These are phyloP conservation scores for Colletotrichum sojae DNA, from an alignment of 2,329 filamentous ascomycete species.

Conservation along the genomic window DNA sequence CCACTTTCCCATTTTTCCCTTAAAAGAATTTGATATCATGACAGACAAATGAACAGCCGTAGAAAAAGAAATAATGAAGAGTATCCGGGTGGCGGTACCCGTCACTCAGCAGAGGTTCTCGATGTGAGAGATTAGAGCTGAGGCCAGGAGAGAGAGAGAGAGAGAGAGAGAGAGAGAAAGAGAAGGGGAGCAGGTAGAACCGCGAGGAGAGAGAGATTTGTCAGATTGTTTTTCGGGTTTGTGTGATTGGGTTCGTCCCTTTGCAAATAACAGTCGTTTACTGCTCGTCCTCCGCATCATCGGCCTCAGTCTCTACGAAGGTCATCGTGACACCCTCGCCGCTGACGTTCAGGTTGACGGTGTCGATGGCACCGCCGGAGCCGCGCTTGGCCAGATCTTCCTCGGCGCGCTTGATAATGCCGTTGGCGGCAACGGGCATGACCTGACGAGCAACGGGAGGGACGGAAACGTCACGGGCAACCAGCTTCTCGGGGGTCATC, in stretches of 20 bases:
- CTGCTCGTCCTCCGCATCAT: slow-evolving; percentile 48
- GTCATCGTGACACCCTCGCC: slow-evolving; percentile 63
- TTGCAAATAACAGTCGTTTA: slow-evolving; percentile 31
- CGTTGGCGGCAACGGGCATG: slow-evolving; percentile 8
- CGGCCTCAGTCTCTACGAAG: slow-evolving; percentile 59
- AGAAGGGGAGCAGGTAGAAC: slow-evolving; percentile 8
- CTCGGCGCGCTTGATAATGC: slow-evolving; percentile 35
- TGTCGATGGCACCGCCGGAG: slow-evolving; percentile 52
- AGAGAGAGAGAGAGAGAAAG: not conserved
- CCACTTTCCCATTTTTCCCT: slow-evolving; percentile 5
- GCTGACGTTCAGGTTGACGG: slow-evolving; percentile 61
- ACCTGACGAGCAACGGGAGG: slow-evolving; percentile 34
- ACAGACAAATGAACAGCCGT: slow-evolving; percentile 10
- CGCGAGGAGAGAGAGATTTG: too few species aligned
- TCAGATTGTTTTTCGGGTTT: too few species aligned
- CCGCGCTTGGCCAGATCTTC: slow-evolving; percentile 38
- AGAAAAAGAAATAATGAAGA: not conserved
- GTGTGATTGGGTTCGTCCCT: too few species aligned
- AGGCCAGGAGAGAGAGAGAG: slow-evolving; percentile 7
- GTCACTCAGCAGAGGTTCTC: slow-evolving; percentile 23
- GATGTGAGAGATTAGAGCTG: slow-evolving; percentile 30
- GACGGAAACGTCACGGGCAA: slow-evolving; percentile 31
- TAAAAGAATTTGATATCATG: slow-evolving; percentile 36
- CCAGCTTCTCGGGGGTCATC: slow-evolving; percentile 36
- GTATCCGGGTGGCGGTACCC: not conserved